These are phyloP conservation scores for Penicillium sp. DNA, from an alignment of 2,329 filamentous ascomycete genomes.

Conservation along the genomic window DNA sequence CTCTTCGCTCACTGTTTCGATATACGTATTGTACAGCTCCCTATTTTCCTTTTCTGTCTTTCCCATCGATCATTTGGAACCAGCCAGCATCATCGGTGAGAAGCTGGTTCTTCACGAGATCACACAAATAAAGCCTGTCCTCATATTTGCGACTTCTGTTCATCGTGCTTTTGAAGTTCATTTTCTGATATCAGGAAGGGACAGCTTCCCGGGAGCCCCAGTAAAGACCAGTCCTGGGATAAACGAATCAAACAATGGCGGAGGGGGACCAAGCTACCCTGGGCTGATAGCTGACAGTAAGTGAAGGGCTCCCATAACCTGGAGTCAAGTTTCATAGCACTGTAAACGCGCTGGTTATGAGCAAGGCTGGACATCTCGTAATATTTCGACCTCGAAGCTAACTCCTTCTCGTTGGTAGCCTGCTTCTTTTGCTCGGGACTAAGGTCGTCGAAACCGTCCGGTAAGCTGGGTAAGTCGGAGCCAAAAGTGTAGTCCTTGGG, in stretches of 20 bases:
- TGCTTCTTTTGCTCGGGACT: neutral
- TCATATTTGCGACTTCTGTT: slow-evolving; percentile 23
- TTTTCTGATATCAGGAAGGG: slow-evolving; percentile 21
- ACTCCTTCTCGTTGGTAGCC: slow-evolving; percentile 3
- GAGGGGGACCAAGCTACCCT: slow-evolving; percentile 21
- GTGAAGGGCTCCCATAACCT: slow-evolving; percentile 27
- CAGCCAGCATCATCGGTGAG: slow-evolving; percentile 27
- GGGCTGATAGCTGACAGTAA: slow-evolving; percentile 19
- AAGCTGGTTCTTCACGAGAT: slow-evolving; percentile 26
- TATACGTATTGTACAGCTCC: slow-evolving; percentile 24
- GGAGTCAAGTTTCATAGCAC: slow-evolving; percentile 24
- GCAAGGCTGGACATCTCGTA: slow-evolving; percentile 26
- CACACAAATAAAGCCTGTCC: slow-evolving; percentile 23
- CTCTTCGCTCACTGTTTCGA: slow-evolving; percentile 26
- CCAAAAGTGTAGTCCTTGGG: slow-evolving; percentile 23
- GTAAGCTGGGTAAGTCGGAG: neutral
- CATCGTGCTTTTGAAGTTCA: slow-evolving; percentile 14
- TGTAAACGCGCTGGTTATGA: slow-evolving; percentile 22
- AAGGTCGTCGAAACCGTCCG: neutral
- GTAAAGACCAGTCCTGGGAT: slow-evolving; percentile 18
- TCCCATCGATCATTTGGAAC: slow-evolving; percentile 23
- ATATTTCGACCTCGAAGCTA: slow-evolving; percentile 25
- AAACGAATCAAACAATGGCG: slow-evolving; percentile 20
- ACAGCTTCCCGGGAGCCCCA: slow-evolving; percentile 20
- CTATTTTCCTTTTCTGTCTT: slow-evolving; percentile 20